Conservation (phyloP, 768 basidiomycete species). For the Hygrocybe punicea region DNA sequence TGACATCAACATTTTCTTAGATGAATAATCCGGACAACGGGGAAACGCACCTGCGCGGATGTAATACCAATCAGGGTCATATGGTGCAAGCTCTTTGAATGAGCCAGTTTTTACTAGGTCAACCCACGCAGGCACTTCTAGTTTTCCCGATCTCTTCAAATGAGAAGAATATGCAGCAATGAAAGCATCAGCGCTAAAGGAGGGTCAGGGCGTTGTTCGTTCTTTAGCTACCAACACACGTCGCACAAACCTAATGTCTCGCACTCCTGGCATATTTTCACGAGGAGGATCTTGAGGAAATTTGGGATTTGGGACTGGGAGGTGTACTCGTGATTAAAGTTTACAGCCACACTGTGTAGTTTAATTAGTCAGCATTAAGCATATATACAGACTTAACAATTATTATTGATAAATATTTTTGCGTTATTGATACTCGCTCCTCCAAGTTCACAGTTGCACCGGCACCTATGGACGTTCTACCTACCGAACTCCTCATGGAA, state of each 20-base stretch:
- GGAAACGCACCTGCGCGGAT: conserved; percentile 83
- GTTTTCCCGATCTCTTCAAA: conserved; percentile 97
- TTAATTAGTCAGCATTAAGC: not conserved
- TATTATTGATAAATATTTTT: too few species aligned
- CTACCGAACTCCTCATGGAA: conserved; percentile 60
- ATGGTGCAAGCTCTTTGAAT: conserved; percentile 97
- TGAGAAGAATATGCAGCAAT: conserved; percentile 93
- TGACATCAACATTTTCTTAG: not conserved
- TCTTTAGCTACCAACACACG: conserved; percentile 15
- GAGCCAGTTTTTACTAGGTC: conserved; percentile 98
- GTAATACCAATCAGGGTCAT: conserved; percentile 99
- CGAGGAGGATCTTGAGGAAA: conserved; percentile 1
- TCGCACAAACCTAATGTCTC: conserved; percentile 66
- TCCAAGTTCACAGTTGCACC: not conserved
- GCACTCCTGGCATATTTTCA: conserved; percentile 74
- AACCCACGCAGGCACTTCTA: conserved; percentile 98
- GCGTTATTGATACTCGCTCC: too few species aligned
- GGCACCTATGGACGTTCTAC: conserved; percentile 37
- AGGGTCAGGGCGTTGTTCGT: conserved; percentile 19
- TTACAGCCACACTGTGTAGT: conserved; percentile 39
- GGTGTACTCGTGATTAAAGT: not conserved
- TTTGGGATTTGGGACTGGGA: not conserved
- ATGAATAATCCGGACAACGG: not conserved
- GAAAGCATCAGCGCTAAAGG: conserved; percentile 82
- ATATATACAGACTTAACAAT: too few species aligned